These are phyloP conservation scores for Colletotrichum lentis DNA, from an alignment of 2,329 filamentous ascomycete genomes.

Conservation along the genomic window DNA sequence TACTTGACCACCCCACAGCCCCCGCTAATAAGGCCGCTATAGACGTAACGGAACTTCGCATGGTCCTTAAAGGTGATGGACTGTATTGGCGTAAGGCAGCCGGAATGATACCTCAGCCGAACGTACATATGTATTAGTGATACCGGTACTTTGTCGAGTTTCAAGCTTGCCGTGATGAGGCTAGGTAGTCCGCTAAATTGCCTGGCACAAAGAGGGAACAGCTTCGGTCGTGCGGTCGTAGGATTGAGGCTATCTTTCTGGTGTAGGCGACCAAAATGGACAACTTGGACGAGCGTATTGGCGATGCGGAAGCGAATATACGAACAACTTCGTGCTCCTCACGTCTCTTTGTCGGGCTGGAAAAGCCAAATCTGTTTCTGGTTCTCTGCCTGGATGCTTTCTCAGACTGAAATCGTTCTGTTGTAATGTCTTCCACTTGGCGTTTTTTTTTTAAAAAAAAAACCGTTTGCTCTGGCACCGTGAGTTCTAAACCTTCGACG, in stretches of 20 bases:
- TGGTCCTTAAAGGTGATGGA: neutral
- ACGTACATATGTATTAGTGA: neutral
- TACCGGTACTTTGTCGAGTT: neutral
- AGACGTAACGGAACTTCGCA: neutral
- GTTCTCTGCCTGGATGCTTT: too few species aligned
- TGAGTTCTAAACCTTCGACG: neutral
- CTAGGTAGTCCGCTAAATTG: neutral
- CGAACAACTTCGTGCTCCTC: too few species aligned
- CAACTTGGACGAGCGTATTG: too few species aligned
- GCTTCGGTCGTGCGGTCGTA: neutral
- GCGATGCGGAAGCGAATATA: too few species aligned
- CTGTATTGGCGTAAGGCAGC: neutral
- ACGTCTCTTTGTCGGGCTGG: too few species aligned
- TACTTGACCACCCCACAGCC: too few species aligned
- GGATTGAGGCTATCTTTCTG: neutral
- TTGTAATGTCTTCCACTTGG: neutral
- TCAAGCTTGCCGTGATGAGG: neutral
- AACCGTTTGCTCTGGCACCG: neutral
- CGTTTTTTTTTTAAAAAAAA: neutral
- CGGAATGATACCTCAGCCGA: neutral
- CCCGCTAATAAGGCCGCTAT: neutral
- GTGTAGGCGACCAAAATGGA: neutral
- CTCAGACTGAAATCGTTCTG: neutral
- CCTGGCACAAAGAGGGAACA: neutral
- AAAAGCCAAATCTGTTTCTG: too few species aligned